These are phyloP conservation scores for Thalassiosira profunda DNA, from an alignment of 108 stramenopile species.

Conservation along the genomic window DNA sequence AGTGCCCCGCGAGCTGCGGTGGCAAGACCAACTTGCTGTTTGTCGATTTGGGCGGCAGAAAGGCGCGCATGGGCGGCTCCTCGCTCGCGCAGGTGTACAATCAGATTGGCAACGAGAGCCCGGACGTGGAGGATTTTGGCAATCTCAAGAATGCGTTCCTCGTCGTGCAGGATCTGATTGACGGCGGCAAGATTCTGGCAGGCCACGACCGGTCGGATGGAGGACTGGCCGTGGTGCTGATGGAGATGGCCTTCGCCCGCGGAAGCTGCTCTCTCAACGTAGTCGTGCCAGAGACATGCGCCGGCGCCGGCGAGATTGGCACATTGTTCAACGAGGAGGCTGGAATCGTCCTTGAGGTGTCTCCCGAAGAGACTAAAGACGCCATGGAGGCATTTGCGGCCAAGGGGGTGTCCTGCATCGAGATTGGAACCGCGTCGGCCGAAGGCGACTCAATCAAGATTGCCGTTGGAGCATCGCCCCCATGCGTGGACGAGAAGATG, in stretches of 20 bases:
- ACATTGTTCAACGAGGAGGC: conserved; percentile 97
- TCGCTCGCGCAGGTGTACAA: conserved; percentile 95
- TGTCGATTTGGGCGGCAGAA: conserved; percentile 90
- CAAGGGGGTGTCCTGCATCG: conserved; percentile 69
- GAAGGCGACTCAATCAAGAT: conserved; percentile 87
- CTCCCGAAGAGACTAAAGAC: conserved; percentile 47
- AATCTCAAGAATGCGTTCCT: conserved; percentile 88
- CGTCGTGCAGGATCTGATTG: conserved; percentile 93
- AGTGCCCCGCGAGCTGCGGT: conserved; percentile 63
- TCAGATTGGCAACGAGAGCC: conserved; percentile 93
- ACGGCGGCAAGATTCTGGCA: conserved; percentile 78
- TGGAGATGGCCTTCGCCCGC: conserved; percentile 99
- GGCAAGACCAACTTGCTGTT: conserved; percentile 77
- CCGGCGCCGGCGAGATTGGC: conserved; percentile 72
- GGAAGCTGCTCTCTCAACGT: conserved; percentile 97
- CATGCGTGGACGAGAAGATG: conserved; percentile 86
- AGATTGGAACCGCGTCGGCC: conserved; percentile 84
- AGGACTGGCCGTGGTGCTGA: conserved; percentile 85
- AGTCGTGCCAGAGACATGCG: conserved; percentile 67
- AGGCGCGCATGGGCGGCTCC: conserved; percentile 94
- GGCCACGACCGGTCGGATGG: conserved; percentile 98
- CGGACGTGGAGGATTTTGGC: conserved; percentile 92
- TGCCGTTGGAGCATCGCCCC: conserved; percentile 69
- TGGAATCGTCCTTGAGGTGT: conserved; percentile 94
- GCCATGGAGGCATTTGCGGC: conserved; percentile 75